Evolutionary conservation across 83 land plant genomes (phyloP).

Genomic region (Thuja plicata): DNA sequence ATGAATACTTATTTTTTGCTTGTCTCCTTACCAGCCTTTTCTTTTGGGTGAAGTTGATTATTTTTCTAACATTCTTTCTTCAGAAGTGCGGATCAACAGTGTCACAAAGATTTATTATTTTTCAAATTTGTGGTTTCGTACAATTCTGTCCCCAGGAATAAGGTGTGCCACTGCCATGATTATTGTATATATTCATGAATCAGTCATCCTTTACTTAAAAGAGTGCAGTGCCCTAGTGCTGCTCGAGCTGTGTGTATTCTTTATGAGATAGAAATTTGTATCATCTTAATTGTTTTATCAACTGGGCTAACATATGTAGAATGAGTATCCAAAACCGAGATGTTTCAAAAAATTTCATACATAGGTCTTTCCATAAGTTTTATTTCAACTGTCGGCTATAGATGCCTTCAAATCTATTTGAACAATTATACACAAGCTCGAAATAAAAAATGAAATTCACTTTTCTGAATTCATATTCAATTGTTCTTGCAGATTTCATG

Average conservation of each 20-base stretch:
- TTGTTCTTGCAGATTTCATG: not conserved
- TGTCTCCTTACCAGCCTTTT: conserved; percentile 3
- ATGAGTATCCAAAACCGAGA: not conserved
- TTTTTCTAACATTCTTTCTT: conserved; percentile 1
- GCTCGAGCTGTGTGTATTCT: not conserved
- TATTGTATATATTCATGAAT: not conserved
- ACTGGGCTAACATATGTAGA: not conserved
- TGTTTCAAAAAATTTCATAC: not conserved
- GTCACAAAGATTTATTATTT: not conserved
- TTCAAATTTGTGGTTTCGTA: not conserved
- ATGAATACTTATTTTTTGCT: not conserved
- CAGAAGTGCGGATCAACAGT: not conserved
- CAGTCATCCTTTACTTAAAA: not conserved
- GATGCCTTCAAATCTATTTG: not conserved
- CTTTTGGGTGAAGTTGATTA: not conserved
- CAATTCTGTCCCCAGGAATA: not conserved
- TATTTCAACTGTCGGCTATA: not conserved
- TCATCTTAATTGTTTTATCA: not conserved
- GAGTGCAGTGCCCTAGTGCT: not conserved
- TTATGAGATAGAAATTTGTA: not conserved
- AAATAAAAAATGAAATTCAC: not conserved
- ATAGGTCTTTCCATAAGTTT: not conserved
- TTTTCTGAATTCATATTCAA: not conserved
- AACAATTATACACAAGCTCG: not conserved
- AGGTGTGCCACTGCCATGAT: not conserved